A percentile compares a stretch with the other conserved stretches of the same genome.
Conservation (phyloP, 1,284 basidiomycete genomes). For the Phlebopus sp. region DNA sequence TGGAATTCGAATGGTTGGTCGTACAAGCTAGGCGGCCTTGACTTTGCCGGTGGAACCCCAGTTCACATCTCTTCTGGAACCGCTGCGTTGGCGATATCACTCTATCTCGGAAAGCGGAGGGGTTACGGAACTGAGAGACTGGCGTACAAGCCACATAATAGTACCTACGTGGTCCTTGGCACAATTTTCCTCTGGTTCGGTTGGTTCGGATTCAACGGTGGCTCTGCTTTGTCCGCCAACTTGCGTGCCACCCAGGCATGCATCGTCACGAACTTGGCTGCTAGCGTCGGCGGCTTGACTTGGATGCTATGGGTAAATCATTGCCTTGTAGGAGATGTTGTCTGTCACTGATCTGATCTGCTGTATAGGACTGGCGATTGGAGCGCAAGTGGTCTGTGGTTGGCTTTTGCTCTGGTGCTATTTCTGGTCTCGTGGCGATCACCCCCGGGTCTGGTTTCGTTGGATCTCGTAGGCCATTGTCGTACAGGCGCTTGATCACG, state of each 20-base stretch:
- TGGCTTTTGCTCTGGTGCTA: conserved; percentile 95
- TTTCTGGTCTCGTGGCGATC: conserved; percentile 87
- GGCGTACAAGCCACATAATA: conserved; percentile 87
- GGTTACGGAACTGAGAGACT: conserved; percentile 93
- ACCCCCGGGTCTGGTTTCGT: conserved; percentile 92
- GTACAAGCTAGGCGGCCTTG: conserved; percentile 74
- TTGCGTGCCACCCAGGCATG: conserved; percentile 88
- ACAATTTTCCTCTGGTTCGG: conserved; percentile 97
- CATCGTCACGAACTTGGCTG: conserved; percentile 91
- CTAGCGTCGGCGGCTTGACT: conserved; percentile 82
- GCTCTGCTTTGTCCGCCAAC: conserved; percentile 82
- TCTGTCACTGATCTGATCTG: neutral
- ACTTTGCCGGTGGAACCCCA: conserved; percentile 93
- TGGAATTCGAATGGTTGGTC: conserved; percentile 93
- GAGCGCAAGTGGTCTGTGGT: conserved; percentile 93
- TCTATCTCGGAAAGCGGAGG: conserved; percentile 88
- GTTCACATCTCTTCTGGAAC: conserved; percentile 93
- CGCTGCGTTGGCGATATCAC: conserved; percentile 86
- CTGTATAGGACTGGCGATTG: conserved; percentile 76
- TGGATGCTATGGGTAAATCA: conserved; percentile 83
- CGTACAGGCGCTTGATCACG: too few relatives aligned
- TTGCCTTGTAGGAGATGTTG: neutral
- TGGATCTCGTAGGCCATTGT: conserved; percentile 57
- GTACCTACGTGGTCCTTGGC: conserved; percentile 87
- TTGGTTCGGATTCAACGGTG: conserved; percentile 95